These are phyloP conservation scores for Pseudocercospora eumusae DNA, from an alignment of 2,329 filamentous ascomycete species.

Conservation along the genomic window DNA sequence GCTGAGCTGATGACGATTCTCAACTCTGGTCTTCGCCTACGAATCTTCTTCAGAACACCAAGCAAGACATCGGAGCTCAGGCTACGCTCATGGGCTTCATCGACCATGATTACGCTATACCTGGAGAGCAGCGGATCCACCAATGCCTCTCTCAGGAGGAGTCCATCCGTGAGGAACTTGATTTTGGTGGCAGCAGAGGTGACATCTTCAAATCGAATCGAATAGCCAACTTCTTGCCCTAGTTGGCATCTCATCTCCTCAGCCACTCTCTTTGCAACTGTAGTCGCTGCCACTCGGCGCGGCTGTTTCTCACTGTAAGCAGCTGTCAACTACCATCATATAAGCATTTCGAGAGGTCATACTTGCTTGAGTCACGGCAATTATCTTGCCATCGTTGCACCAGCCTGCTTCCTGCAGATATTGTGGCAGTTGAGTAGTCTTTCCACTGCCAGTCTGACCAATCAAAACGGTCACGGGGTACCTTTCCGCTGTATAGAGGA, in stretches of 20 bases:
- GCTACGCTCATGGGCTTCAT: constrained; percentile 93
- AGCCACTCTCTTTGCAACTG: constrained; percentile 82
- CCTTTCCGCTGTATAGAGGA: constrained; percentile 85
- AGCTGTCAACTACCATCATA: constrained; percentile 32
- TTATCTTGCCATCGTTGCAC: constrained; percentile 77
- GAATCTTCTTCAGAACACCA: constrained; percentile 87
- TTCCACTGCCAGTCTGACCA: constrained; percentile 91
- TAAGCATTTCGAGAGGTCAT: constrained; percentile 25
- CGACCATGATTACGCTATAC: constrained; percentile 96
- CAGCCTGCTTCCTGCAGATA: constrained; percentile 86
- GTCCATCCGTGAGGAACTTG: constrained; percentile 92
- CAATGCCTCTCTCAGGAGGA: constrained; percentile 86
- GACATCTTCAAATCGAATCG: constrained; percentile 86
- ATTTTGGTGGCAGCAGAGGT: constrained; percentile 83
- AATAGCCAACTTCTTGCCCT: constrained; percentile 85
- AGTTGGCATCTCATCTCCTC: constrained; percentile 84
- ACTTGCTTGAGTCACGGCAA: constrained; percentile 86
- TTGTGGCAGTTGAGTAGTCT: constrained; percentile 94
- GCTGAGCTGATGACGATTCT: constrained; percentile 91
- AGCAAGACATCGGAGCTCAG: constrained; percentile 89
- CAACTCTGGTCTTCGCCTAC: constrained; percentile 74
- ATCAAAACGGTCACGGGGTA: constrained; percentile 84
- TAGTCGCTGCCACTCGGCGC: constrained; percentile 84
- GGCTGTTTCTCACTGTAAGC: constrained; percentile 60
- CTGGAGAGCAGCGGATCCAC: constrained; percentile 87